Evolutionary conservation across 2,329 filamentous ascomycete genomes (phyloP), one percentile per base, ranked within the genome.

Genomic region (Paraphaeosphaeria sporulosa): DNA sequence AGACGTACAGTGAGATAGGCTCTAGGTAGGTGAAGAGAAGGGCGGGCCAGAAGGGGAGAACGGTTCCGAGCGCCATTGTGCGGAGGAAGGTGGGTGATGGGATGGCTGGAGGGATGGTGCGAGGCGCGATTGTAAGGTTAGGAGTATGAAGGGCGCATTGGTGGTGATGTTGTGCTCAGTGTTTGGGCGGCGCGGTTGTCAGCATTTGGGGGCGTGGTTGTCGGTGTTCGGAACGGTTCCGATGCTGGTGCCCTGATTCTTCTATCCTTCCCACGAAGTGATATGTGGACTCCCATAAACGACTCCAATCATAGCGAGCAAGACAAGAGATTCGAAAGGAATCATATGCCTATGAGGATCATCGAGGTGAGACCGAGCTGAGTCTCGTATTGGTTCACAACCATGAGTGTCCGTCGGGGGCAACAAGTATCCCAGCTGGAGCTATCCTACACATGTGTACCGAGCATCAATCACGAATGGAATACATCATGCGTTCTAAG

Each of bases 11-110:
- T 8, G 59, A 47, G 17, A 66, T 34, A 7, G 71, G 68, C 60
- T 74, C 66, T 12, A 74, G 50, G 57, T 71, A 73, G 21, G 66
- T 67, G 60, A 72, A 71, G 13, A 74, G 51, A 1, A 74, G 58
- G 17, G 71, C 71, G 8, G 65, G 70, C 69, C 68, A 72, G 54
- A 62, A 44, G 10, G 70, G 69, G 8, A 74, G 57, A 10, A 59
- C 60, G 10, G 65, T 72, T 36, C 70, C 70, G 38, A 72, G 66
- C 13, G 68, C 65, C 69, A 72, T 72, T 40, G 38, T n/a, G 15
- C 36, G 34, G 48, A 19, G 58, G 25, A 2, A 19, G 17, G 46
- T 15, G 46, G 7, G 27, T 9, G 12, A 13, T 30, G 4, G 10
- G 10, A 13, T 36, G 30, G 10, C 4, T 12, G 30, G 19, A 17